Percentiles rank a stretch among this genome's conserved stretches.
Conservation (phyloP, 192 early-diverging fungal species). For the Funneliformis mosseae region DNA sequence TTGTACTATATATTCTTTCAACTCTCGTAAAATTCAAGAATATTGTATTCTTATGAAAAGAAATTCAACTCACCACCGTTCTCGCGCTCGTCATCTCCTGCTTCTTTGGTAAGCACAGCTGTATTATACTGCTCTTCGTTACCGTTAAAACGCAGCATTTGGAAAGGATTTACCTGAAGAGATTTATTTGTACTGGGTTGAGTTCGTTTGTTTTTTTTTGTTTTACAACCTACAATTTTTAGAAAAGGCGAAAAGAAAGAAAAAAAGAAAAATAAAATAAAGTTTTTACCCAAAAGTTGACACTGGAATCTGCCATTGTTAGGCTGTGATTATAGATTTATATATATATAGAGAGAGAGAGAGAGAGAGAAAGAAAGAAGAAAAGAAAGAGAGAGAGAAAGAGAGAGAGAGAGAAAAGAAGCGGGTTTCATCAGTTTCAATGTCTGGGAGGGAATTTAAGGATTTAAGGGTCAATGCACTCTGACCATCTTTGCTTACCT, state of each 20-base stretch:
- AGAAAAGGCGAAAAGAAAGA: conserved; percentile 6
- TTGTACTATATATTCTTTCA: no score
- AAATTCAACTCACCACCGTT: conserved; percentile 25
- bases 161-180: conserved; percentile 33
- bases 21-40: no score
- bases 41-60: background rate
- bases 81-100: conserved; percentile 24
- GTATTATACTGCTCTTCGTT: conserved; percentile 11
- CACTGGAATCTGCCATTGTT: conserved; percentile 15
- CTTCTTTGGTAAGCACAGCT: background rate
- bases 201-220: background rate
- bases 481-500: conserved; percentile 4
- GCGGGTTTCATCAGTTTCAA: background rate
- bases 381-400: conserved; percentile 8
- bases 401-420: background rate
- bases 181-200: background rate
- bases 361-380: background rate
- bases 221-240: background rate
- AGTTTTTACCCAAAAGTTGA: conserved; percentile 28
- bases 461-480: background rate
- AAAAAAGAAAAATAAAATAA: conserved; percentile 8
- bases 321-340: no score
- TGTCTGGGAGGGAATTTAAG: background rate
- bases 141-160: conserved; percentile 25
- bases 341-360: background rate